Evolutionary conservation across 202 grass and related monocot species (phyloP).

Genomic region (Eragrostis tef): DNA sequence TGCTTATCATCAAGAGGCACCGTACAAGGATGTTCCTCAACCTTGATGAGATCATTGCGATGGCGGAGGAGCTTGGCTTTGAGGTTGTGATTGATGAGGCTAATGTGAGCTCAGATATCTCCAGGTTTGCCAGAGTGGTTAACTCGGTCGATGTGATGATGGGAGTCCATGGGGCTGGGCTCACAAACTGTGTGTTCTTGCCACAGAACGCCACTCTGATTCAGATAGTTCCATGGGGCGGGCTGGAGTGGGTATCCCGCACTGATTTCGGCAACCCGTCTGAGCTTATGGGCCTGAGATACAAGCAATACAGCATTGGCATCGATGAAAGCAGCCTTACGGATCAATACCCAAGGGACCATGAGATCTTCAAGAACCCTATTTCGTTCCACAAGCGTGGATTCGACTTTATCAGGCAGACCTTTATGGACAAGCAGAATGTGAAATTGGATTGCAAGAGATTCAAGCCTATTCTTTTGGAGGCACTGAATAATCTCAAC

Average conservation of each 20-base stretch:
- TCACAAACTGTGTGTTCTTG: slow-evolving; percentile 85
- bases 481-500: slow-evolving; percentile 79
- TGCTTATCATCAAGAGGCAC: slow-evolving; percentile 81
- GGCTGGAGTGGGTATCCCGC: slow-evolving; percentile 77
- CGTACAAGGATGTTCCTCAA: slow-evolving; percentile 78
- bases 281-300: slow-evolving; percentile 66
- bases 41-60: slow-evolving; percentile 65
- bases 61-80: slow-evolving; percentile 79
- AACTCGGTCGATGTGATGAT: slow-evolving; percentile 91
- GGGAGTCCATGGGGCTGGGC: slow-evolving; percentile 85
- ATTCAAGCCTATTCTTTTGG: slow-evolving; percentile 73
- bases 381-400: slow-evolving; percentile 64
- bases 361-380: slow-evolving; percentile 83
- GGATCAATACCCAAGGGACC: slow-evolving; percentile 71
- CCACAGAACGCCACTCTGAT: slow-evolving; percentile 79
- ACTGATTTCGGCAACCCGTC: slow-evolving; percentile 72
- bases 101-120: slow-evolving; percentile 72
- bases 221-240: slow-evolving; percentile 88
- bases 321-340: slow-evolving; percentile 82
- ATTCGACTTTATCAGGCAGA: slow-evolving; percentile 64
- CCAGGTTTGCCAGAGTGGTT: slow-evolving; percentile 68
- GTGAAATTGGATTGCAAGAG: slow-evolving; percentile 77
- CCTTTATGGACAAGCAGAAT: slow-evolving; percentile 94
- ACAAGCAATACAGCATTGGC: slow-evolving; percentile 83
- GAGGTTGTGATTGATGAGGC: slow-evolving; percentile 82